phyloP scores from a whole-genome alignment of 1,284 basidiomycete species.

The Cystobasidium slooffiae region DNA sequence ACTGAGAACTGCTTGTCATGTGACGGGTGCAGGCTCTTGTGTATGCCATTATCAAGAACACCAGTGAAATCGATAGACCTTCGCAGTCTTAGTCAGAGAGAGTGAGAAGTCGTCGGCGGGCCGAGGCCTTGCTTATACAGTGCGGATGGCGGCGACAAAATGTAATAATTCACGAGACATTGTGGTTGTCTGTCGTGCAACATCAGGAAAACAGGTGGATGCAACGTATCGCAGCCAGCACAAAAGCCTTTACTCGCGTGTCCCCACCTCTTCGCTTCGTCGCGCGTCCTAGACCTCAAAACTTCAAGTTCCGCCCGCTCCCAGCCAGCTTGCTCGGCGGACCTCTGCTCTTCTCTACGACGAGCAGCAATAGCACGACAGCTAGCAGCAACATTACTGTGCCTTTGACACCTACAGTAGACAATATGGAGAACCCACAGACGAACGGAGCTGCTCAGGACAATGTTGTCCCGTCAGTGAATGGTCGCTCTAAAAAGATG shows the following conservation, averaged over 20 bases:
- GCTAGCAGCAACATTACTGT: slow-evolving; percentile 4
- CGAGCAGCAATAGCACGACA: neutral
- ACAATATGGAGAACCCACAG: neutral
- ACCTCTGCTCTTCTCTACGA: slow-evolving; percentile 11
- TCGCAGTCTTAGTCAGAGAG: too few relatives aligned
- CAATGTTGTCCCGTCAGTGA: slow-evolving; percentile 43
- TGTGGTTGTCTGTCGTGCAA: neutral
- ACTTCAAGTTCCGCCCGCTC: slow-evolving; percentile 4
- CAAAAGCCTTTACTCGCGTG: neutral
- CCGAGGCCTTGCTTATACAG: too few relatives aligned
- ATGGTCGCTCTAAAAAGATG: slow-evolving; percentile 60
- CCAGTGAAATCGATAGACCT: too few relatives aligned
- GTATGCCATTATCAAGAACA: too few relatives aligned
- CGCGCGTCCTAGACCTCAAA: neutral
- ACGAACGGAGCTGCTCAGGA: neutral
- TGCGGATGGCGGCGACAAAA: too few relatives aligned
- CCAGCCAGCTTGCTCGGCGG: slow-evolving; percentile 26
- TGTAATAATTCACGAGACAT: neutral
- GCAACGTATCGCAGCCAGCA: slow-evolving; percentile 4
- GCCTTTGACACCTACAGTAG: neutral
- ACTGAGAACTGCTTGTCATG: too few relatives aligned
- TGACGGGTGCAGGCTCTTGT: too few relatives aligned
- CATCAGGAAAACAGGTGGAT: neutral
- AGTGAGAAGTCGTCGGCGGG: too few relatives aligned
- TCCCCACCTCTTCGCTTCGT: neutral